Conservation (phyloP, 345 rosid species). For the Ceriops zippeliana region DNA sequence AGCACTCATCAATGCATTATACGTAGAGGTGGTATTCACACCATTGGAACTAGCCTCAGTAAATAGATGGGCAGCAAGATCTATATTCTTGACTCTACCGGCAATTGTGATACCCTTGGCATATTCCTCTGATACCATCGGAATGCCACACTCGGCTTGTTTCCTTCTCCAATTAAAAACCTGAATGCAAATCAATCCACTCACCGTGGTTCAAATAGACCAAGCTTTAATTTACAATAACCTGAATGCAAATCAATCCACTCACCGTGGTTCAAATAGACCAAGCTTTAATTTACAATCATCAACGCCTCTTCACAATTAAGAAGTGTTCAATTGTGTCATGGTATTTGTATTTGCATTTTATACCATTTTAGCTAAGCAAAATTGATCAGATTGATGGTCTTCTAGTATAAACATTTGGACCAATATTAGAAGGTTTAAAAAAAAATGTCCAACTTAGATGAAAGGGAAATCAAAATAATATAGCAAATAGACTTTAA, state of each 20-base stretch:
- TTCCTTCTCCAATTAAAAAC: slow-evolving; percentile 75
- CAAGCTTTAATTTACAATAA: slow-evolving; percentile 8
- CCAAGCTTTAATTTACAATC: no score
- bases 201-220: no score
- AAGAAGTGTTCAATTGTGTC: no score
- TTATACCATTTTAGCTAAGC: no score
- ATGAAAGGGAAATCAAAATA: neutral
- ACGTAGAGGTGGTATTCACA: slow-evolving; percentile 37
- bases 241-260: slow-evolving; percentile 34
- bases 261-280: no score
- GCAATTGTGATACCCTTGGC: slow-evolving; percentile 67
- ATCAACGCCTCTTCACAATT: no score
- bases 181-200: slow-evolving; percentile 28
- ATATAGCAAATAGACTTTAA: neutral
- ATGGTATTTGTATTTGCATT: no score
- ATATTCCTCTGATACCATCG: slow-evolving; percentile 67
- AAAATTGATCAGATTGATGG: no score
- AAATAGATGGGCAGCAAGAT: slow-evolving; percentile 58
- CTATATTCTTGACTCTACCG: slow-evolving; percentile 53
- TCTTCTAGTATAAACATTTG: no score
- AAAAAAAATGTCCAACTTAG: no score
- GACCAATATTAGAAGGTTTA: no score
- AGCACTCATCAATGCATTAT: slow-evolving; percentile 78
- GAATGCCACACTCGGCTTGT: slow-evolving; percentile 38
- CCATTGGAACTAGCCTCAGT: slow-evolving; percentile 54